Base-by-base conservation (phyloP, 345 rosid genomes). In the Eucalyptus cloeziana region DNA sequence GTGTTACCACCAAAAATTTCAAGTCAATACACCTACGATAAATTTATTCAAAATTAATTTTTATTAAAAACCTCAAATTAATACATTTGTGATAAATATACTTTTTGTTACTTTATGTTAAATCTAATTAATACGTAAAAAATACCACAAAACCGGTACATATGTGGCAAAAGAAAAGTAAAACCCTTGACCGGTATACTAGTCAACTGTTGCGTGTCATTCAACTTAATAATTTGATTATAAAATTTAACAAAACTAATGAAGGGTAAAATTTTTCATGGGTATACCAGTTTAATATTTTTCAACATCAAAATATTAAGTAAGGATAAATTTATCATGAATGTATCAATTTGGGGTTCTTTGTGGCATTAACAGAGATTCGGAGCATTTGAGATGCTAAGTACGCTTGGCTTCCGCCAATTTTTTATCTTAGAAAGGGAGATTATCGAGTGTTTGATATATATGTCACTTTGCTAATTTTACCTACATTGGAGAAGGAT, bases 151-250 rank as follows among this genome's bases (percentile, higher is more conserved):
- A 56, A 56, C 0, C 3, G 0, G 13, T 24, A 24, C 6, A 4
- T 3, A 9, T 4, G 30, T 24, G 30, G 3, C 13, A 8, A 56
- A 56, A 4, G 6, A 24, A 56, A 3, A 56, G 11, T 4, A 56
- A 49, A 49, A 22, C 5, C 2, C 54, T 2, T 17, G 2, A 51
- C 9, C 4, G 0, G 1, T 51, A 51, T 3, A 51, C 0, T 0
- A 51, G 0, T 51, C 7, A 51, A 51, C 2, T 17, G 0, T 3
- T 4, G 1, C 4, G 3, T 51, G 3, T 52, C 2, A 56, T 56
- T 9, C 5, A 24, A 56, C 1, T 56, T 0, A 56, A 56, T 56
- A 56, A 56, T 56, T 56, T 56, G 6, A 56, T 8, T 22, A 56
- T 1, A 10, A 22, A 9, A 56, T 56, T 56, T 56, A 56, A 56